Conservation (phyloP, 2,329 filamentous ascomycete genomes). For the Venturia carpophila region DNA sequence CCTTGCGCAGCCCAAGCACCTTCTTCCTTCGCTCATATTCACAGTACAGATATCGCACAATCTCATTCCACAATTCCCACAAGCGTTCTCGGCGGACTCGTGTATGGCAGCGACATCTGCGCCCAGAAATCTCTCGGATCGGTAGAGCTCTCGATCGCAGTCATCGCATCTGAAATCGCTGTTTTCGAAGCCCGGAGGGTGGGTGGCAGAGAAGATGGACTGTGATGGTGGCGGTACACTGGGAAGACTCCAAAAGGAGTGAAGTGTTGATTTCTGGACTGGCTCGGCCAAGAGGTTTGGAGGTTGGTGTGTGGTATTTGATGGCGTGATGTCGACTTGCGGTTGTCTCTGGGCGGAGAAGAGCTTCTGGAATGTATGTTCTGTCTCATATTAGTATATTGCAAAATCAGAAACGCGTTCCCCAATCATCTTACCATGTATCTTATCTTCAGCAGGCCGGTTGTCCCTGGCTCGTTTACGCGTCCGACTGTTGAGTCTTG, state of each 20-base stretch:
- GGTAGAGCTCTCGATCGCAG: conserved; percentile 33
- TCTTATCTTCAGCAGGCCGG: conserved; percentile 47
- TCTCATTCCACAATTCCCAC: conserved; percentile 31
- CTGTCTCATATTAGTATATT: conserved; percentile 25
- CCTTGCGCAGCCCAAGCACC: conserved; percentile 36
- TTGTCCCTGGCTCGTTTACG: conserved; percentile 52
- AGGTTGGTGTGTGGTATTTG: conserved; percentile 21
- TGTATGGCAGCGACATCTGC: conserved; percentile 29
- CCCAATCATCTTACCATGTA: conserved; percentile 42
- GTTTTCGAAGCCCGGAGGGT: conserved; percentile 15
- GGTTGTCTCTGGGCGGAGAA: conserved; percentile 37
- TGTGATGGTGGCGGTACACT: conserved; percentile 26
- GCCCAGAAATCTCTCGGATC: conserved; percentile 23
- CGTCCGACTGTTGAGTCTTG: conserved; percentile 48
- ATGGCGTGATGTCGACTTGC: conserved; percentile 1
- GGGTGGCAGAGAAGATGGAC: conserved; percentile 21
- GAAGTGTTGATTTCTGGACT: conserved; percentile 38
- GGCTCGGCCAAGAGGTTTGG: conserved; percentile 21
- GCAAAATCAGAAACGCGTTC: conserved; percentile 8
- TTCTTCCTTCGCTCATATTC: conserved; percentile 27
- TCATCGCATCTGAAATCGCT: conserved; percentile 35
- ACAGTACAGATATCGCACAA: conserved; percentile 39
- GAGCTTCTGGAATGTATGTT: conserved; percentile 39
- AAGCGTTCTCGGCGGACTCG: conserved; percentile 30
- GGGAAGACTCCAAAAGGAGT: conserved; percentile 40